A percentile compares a stretch with the other conserved stretches of the same genome.
phyloP scores from a whole-genome alignment of 2,329 filamentous ascomycete species.

The Geoglossum cookeanum region DNA sequence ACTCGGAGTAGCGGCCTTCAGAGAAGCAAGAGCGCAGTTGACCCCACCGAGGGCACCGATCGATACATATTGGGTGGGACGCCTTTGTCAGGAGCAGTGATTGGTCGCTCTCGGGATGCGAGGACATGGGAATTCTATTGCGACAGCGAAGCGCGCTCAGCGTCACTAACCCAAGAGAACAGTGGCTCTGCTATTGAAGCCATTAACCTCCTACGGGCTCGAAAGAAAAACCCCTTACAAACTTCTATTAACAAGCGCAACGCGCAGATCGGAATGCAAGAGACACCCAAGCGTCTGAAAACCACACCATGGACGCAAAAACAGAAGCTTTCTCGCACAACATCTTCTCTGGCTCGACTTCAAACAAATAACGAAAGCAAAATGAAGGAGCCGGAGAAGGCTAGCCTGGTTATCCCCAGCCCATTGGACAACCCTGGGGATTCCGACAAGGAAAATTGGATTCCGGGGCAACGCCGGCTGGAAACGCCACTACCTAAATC shows the following conservation, averaged over 20 bases:
- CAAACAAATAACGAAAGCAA: slow-evolving; percentile 25
- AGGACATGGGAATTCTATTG: slow-evolving; percentile 85
- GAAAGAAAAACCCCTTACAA: slow-evolving; percentile 31
- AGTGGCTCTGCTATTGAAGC: slow-evolving; percentile 64
- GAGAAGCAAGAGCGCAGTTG: slow-evolving; percentile 51
- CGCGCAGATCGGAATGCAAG: slow-evolving; percentile 22
- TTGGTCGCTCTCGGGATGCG: slow-evolving; percentile 68
- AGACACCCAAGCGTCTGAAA: slow-evolving; percentile 27
- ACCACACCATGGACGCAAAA: slow-evolving; percentile 19
- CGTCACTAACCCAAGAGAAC: slow-evolving; percentile 60
- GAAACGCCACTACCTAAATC: slow-evolving; percentile 17
- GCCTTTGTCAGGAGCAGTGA: slow-evolving; percentile 27
- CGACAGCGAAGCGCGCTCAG: slow-evolving; percentile 59
- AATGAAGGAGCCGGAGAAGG: slow-evolving; percentile 22
- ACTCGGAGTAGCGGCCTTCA: slow-evolving; percentile 37
- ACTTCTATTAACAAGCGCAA: slow-evolving; percentile 48
- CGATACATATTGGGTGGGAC: slow-evolving; percentile 15
- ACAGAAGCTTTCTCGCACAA: slow-evolving; percentile 38
- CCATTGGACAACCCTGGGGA: slow-evolving; percentile 31
- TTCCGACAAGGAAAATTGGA: slow-evolving; percentile 92
- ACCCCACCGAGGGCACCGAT: slow-evolving; percentile 18
- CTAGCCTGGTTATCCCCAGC: background rate
- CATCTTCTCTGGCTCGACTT: slow-evolving; percentile 42
- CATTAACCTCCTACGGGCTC: slow-evolving; percentile 62
- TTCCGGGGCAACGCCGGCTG: slow-evolving; percentile 26